phyloP scores from a whole-genome alignment of 768 basidiomycete genomes.

The Russula earlei region DNA sequence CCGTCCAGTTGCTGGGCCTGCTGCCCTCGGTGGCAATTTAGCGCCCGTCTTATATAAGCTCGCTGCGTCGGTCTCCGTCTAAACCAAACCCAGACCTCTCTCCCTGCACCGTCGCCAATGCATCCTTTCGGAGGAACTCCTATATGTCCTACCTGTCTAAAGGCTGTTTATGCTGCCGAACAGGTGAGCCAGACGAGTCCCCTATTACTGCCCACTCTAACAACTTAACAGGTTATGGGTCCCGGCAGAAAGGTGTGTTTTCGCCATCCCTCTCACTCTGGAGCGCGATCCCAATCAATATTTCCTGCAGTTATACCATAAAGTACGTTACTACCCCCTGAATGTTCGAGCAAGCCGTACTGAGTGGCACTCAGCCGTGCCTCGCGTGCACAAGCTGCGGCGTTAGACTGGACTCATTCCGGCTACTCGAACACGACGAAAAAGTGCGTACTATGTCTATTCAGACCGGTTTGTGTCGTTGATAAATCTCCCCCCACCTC shows the following conservation, averaged over 20 bases:
- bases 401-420: constrained; percentile 69
- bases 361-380: constrained; percentile 47
- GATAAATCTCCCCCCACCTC: neutral
- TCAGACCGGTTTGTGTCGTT: constrained; percentile 4
- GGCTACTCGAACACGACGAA: constrained; percentile 74
- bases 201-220: neutral
- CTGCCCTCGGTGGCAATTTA: too few relatives aligned
- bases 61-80: too few relatives aligned
- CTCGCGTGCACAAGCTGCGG: constrained; percentile 67
- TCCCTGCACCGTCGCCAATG: constrained; percentile 32
- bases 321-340: constrained; percentile 33
- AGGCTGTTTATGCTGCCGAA: constrained; percentile 80
- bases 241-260: constrained; percentile 74
- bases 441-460: constrained; percentile 37
- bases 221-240: constrained; percentile 54
- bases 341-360: constrained; percentile 3
- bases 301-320: constrained; percentile 60
- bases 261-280: neutral
- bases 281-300: constrained; percentile 2
- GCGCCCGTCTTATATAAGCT: too few relatives aligned
- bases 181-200: constrained; percentile 42
- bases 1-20: too few relatives aligned
- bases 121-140: constrained; percentile 66
- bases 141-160: constrained; percentile 63
- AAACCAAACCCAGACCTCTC: too few relatives aligned